A percentile compares a stretch with the other conserved stretches of the same genome.
Evolutionary conservation across 371 early-diverging fungal species (phyloP).

Genomic region (Syncephalastrum contaminatum): DNA sequence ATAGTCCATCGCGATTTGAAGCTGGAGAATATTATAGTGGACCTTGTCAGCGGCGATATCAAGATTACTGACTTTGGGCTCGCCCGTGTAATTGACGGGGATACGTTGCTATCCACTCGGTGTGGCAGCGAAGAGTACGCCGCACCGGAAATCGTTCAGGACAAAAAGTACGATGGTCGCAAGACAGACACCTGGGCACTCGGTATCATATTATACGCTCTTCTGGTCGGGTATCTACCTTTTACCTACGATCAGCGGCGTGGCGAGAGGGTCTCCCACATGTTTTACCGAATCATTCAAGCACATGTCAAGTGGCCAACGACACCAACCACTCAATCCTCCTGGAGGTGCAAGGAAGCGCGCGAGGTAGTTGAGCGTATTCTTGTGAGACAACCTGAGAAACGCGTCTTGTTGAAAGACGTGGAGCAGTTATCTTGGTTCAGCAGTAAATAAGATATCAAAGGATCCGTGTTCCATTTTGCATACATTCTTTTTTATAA

Average conservation of each 20-base stretch:
- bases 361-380: constrained; percentile 30
- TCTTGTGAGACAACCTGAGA: constrained; percentile 28
- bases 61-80: constrained; percentile 93
- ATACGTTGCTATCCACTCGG: constrained; percentile 49
- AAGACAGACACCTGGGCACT: constrained; percentile 73
- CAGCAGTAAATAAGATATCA: background rate
- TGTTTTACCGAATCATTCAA: constrained; percentile 30
- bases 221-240: constrained; percentile 47
- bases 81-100: constrained; percentile 12
- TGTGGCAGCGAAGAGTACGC: constrained; percentile 82
- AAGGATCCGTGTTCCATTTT: too few species aligned
- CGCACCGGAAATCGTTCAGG: constrained; percentile 82
- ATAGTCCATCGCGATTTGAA: constrained; percentile 90
- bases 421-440: constrained; percentile 26
- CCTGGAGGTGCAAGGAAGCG: constrained; percentile 11
- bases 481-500: too few species aligned
- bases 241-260: constrained; percentile 5
- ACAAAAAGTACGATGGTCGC: constrained; percentile 62
- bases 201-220: constrained; percentile 68
- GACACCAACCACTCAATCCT: constrained; percentile 9
- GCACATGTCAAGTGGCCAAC: constrained; percentile 27
- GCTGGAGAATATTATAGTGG: constrained; percentile 81
- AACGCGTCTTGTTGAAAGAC: constrained; percentile 16
- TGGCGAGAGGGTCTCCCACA: constrained; percentile 23
- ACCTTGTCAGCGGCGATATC: constrained; percentile 60